Percentiles rank a stretch among this genome's conserved stretches.
Conservation (phyloP, 352 stramenopile genomes). For the Pythium periplocum region DNA sequence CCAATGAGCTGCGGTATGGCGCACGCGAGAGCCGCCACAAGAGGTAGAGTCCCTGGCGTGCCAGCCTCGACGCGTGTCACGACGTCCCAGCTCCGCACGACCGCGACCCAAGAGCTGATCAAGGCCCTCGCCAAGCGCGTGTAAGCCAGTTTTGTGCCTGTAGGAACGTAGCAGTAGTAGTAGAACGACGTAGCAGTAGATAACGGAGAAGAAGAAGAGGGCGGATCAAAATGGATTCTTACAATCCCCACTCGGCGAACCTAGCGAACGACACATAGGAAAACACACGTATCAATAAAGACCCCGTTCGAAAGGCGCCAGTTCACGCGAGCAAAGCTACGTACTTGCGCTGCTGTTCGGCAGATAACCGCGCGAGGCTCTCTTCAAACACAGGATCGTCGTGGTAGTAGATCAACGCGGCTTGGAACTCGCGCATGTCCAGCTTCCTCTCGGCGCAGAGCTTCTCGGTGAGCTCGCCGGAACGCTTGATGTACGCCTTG, state of each 20-base stretch:
- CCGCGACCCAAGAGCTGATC: constrained; percentile 15
- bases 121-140: constrained; percentile 21
- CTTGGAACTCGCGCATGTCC: constrained; percentile 64
- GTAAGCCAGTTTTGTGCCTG: constrained; percentile 12
- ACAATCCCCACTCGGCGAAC: constrained; percentile 1
- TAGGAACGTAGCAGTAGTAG: constrained; percentile 8
- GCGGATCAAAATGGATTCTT: too few species aligned
- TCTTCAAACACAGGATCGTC: constrained; percentile 64
- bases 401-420: constrained; percentile 75
- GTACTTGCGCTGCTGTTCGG: constrained; percentile 66
- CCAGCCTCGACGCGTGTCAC: not conserved
- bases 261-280: constrained; percentile 4
- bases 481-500: constrained; percentile 63
- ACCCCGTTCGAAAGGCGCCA: too few species aligned
- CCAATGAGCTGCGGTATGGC: constrained; percentile 8
- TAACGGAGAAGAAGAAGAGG: constrained; percentile 2
- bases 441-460: constrained; percentile 47
- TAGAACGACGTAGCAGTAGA: constrained; percentile 11
- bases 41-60: not conserved
- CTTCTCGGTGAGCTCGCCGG: constrained; percentile 46
- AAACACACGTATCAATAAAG: constrained; percentile 2
- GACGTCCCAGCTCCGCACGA: constrained; percentile 7
- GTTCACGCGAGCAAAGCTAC: constrained; percentile 4
- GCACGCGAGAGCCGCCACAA: not conserved
- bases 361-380: constrained; percentile 47